These are phyloP conservation scores for Hygrocybe punicea DNA, from an alignment of 768 basidiomycete species.

Conservation along the genomic window DNA sequence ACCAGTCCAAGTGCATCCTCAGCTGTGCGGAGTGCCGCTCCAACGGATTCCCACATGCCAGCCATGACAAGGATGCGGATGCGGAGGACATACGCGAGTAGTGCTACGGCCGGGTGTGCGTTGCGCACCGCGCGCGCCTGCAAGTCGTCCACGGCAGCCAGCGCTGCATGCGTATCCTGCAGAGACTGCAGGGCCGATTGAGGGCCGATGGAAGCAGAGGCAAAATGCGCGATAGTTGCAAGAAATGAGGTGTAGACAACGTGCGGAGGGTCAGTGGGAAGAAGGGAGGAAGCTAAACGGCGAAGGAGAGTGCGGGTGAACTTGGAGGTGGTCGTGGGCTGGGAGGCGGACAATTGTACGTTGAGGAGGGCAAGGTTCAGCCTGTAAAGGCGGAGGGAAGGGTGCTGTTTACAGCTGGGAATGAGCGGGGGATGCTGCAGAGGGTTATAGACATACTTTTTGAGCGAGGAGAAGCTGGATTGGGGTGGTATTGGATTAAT, in stretches of 20 bases:
- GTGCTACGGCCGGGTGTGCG: constrained; percentile 42
- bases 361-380: constrained; percentile 60
- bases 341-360: constrained; percentile 51
- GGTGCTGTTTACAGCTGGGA: constrained; percentile 44
- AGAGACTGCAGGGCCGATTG: constrained; percentile 12
- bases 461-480: constrained; percentile 55
- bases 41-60: constrained; percentile 52
- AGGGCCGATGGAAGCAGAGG: constrained; percentile 17
- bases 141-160: constrained; percentile 37
- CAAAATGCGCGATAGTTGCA: constrained; percentile 47
- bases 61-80: constrained; percentile 54
- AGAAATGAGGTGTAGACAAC: constrained; percentile 55
- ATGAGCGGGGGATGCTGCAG: not conserved
- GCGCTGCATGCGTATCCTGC: constrained; percentile 15
- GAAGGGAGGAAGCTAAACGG: constrained; percentile 47
- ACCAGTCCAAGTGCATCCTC: constrained; percentile 51
- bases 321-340: constrained; percentile 50
- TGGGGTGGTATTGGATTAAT: not conserved
- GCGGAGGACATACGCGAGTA: constrained; percentile 54
- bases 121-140: constrained; percentile 18
- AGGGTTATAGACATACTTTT: constrained; percentile 43
- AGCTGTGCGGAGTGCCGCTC: constrained; percentile 43
- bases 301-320: constrained; percentile 58
- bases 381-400: constrained; percentile 58
- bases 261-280: constrained; percentile 50